Evolutionary conservation across 2,329 filamentous ascomycete species (phyloP), one percentile per base, ranked within the genome.

Genomic region (Alternaria rosae): DNA sequence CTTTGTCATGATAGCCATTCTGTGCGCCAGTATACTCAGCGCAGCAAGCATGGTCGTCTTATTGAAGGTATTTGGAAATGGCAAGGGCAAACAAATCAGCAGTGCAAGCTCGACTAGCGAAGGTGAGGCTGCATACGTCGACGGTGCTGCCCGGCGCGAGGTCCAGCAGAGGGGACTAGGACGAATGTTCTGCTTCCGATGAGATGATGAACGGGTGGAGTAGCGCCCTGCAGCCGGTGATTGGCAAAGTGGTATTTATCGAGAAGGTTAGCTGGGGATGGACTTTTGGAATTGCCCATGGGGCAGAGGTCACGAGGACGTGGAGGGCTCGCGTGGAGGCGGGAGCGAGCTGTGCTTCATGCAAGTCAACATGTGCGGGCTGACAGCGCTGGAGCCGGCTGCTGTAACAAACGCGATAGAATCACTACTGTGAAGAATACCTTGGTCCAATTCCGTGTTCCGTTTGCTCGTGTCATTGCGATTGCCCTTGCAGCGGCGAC

Each of bases 1-100:
- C 79, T 82, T 94, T 68, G 88, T 90, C 70, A 96, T 97, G 93
- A 89, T 97, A 61, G 93, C 90, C 3, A 97, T 97, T 58, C 81
- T 97, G 20, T 88, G 87, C 65, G 82, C 89, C 53, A 97, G 93
- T 80, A 94, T 97, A 53, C 67, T 90, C 5, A 91, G 90, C 70
- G 90, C 90, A 44, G 81, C 89, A 21, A 74, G 84, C 59, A 94
- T 95, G 90, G 87, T 88, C 52, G 72, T 88, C 17, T 78, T 92
- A 59, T 80, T 96, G 42, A 79, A 78, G 65, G 61, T 84, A 23
- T 75, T 84, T 62, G 75, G 76, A 17, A 73, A 72, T 59, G 45
- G 20, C 48, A 74, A 59, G 79, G 81, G 64, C n/a, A 80, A 79
- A 67, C 70, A 77, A 56, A 57, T 71, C 44, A 76, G 73, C 60